These are phyloP conservation scores for Dictyostelium discoideum DNA, from an alignment of 78 protist genomes.

Conservation along the genomic window DNA sequence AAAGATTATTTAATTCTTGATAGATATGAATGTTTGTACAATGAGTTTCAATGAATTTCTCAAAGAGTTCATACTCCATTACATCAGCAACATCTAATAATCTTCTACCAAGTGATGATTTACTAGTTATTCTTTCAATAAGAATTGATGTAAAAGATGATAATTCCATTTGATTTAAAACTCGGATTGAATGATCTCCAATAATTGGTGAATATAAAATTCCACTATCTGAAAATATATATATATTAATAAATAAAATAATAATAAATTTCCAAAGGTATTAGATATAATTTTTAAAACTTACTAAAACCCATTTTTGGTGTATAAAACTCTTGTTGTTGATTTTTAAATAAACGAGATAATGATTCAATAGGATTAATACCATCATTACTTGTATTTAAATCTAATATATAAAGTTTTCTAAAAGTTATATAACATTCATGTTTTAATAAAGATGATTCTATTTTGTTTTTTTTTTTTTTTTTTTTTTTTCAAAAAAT, in stretches of 20 bases:
- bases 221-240: not conserved
- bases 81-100: not conserved
- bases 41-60: not conserved
- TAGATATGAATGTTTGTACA: not conserved
- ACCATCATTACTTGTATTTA: not conserved
- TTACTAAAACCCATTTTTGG: not conserved
- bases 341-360: not conserved
- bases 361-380: not conserved
- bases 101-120: not conserved
- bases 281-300: not conserved
- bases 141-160: not conserved
- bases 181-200: not conserved
- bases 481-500: no score
- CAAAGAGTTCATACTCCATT: not conserved
- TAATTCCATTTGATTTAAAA: not conserved
- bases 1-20: not conserved
- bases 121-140: not conserved
- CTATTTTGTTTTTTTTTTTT: not conserved
- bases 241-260: no score
- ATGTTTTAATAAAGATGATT: not conserved
- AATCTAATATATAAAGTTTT: not conserved
- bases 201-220: not conserved
- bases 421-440: not conserved
- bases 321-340: not conserved
- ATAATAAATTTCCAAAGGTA: no score